Percentiles rank a stretch among this genome's conserved stretches.
Conservation (phyloP, 495 filamentous ascomycete species). For the Penicillium herquei region DNA sequence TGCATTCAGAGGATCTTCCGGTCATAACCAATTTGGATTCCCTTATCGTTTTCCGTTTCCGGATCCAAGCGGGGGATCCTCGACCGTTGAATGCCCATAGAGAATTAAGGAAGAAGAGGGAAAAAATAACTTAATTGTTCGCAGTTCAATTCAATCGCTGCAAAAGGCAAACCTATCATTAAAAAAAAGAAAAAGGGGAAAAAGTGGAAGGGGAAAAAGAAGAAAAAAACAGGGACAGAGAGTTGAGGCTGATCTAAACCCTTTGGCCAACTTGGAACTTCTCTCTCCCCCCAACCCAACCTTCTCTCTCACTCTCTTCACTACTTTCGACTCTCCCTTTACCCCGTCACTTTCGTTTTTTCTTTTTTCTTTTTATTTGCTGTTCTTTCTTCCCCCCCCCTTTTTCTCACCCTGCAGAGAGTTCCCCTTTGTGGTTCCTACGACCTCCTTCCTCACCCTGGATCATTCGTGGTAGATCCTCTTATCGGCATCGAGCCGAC, state of each 20-base stretch:
- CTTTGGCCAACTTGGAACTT: conserved; percentile 6
- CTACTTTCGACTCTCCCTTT: conserved; percentile 17
- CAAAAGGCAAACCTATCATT: neutral
- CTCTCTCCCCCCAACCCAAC: conserved; percentile 4
- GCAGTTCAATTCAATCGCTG: neutral
- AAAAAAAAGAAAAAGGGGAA: conserved; percentile 7
- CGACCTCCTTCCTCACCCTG: conserved; percentile 25
- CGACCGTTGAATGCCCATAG: conserved; percentile 30
- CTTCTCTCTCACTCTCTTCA: conserved; percentile 24
- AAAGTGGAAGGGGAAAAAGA: conserved; percentile 4
- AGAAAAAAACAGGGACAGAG: conserved; percentile 19
- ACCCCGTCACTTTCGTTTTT: conserved; percentile 26
- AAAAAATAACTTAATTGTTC: conserved; percentile 6
- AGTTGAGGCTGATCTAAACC: conserved; percentile 16
- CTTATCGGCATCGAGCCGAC: conserved; percentile 29
- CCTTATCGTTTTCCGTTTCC: conserved; percentile 38
- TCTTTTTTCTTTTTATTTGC: conserved; percentile 4
- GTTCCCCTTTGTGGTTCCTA: conserved; percentile 5
- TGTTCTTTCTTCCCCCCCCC: neutral
- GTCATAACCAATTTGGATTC: neutral
- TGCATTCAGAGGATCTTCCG: conserved; percentile 3
- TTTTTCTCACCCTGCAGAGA: neutral
- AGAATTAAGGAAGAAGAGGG: conserved; percentile 8
- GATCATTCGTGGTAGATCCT: conserved; percentile 19
- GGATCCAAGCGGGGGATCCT: conserved; percentile 42